Base-by-base conservation (phyloP, 306 rosid species). In the Oxytropis ochrocephala region DNA sequence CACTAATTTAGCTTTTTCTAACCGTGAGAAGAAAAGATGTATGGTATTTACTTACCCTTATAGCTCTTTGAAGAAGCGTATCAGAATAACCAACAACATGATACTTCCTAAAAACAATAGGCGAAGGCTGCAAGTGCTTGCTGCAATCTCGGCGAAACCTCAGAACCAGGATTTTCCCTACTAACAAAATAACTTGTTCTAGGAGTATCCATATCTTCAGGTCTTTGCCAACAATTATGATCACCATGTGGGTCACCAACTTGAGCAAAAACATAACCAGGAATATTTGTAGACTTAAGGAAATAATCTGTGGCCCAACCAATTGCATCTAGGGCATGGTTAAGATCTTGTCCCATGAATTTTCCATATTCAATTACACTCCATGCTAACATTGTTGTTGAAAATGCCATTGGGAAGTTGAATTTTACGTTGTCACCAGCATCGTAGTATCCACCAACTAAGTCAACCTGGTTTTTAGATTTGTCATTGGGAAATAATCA, bases 391-490 rank as follows among this genome's bases (percentile, higher is more conserved):
- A 80, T 58, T 1, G 85, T 84, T 17, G 81, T 70, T 57, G 87
- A 63, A 59, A 77, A 84, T 64, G 92, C 92, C 92, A 82, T 82
- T 0, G 89, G 92, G 1, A 87, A 80, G 64, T 70, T 66, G 80
- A 87, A 87, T 55, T 87, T 87, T 5, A 87, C 82, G 0, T 87
- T 87, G 87, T 87, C 89, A 9, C 92, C 89, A 0, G 81, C 87
- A 47, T 87, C 85, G 24, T 87, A 75, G 77, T 82, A 87, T 2
- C 92, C 89, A 0, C 89, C 85, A 6, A 82, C 84, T 42, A 87
- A 42, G 65, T 86, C 91, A 67, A 58, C 80, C 88, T 80, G 9
- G 2, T 56, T 2, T 30, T 11, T 17, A 46, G 11, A 47, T 19
- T 7, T n/a, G 5, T 21, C 39, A 71, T 44, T 12, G 19, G 39